Base-by-base conservation (phyloP, 2,329 filamentous ascomycete genomes). In the Hortaea werneckii region DNA sequence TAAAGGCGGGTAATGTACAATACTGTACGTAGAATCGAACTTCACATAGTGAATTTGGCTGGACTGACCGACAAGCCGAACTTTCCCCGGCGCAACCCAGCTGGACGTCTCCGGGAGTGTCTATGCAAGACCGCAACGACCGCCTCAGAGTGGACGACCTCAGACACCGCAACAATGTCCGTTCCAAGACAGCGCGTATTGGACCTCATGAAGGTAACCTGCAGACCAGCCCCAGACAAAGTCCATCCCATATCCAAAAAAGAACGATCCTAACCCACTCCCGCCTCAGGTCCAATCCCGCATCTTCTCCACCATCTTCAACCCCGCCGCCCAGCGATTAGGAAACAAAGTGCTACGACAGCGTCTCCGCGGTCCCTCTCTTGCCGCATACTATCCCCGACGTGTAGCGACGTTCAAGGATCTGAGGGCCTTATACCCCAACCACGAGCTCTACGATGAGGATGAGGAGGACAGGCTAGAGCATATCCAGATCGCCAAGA, bases 331-430 rank as follows among this genome's bases (percentile, higher is more conserved):
- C 56, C 67, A 84, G 50, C 86, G 92, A 51, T 79, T 87, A 56
- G 92, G 92, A 61, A 95, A 92, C 72, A 94, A 92, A 68, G 75
- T 98, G 64, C 75, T 98, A 49, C 86, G 89, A 61, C 85, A 95
- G 66, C 81, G 89, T 61, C 74, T 96, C 52, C 80, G 78, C 61
- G 92, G 92, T n/a, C 86, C 88, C 29, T 71, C 84, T 0, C 70
- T 95, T 53, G 84, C 82, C 35, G 76, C 86, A 47, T 98, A 95
- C 74, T 98, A 98, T 65, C 92, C 92, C 1, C 80, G 82, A 54
- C 83, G 76, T 50, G 72, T 83, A 11, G 79, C 79, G 26, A 82
- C 82, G 0, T 77, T 94, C 50, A 76, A 78, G 55, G 86, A 94
- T 54, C 66, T 95, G 50, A 80, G 83, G 62, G 78, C 78, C 50